phyloP scores from a whole-genome alignment of 306 rosid species.

The Myrica gale region DNA sequence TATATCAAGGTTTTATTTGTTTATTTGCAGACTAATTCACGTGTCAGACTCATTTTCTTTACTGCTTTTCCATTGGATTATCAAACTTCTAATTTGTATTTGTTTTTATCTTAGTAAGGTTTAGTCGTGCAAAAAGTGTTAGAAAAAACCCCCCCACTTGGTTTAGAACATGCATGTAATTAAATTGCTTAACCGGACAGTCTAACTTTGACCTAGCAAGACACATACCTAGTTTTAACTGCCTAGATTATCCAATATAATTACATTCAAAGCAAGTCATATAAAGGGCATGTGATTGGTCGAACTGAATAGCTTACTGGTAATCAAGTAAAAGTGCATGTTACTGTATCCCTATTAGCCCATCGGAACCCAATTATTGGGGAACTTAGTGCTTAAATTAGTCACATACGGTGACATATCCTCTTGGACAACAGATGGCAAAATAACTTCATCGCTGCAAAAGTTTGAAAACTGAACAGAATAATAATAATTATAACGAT shows the following conservation, averaged over 20 bases:
- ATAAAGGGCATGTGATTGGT: constrained; percentile 40
- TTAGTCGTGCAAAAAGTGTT: background rate
- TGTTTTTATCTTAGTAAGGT: background rate
- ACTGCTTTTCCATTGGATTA: background rate
- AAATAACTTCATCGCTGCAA: too few species aligned
- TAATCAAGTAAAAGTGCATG: constrained; percentile 54
- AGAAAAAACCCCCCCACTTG: background rate
- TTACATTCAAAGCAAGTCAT: constrained; percentile 31
- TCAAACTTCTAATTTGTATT: background rate
- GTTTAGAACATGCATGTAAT: too few species aligned
- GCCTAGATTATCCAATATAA: constrained; percentile 6
- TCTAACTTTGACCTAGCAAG: constrained; percentile 12
- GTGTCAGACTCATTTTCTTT: background rate
- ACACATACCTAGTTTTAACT: constrained; percentile 28
- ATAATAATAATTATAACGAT: background rate
- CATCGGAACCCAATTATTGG: constrained; percentile 29
- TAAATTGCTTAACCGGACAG: background rate
- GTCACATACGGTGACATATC: constrained; percentile 10
- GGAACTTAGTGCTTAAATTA: constrained; percentile 38
- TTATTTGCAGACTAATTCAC: too few species aligned
- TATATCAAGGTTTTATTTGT: too few species aligned
- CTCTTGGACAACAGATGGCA: too few species aligned
- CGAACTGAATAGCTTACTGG: constrained; percentile 22
- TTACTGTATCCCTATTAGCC: constrained; percentile 41
- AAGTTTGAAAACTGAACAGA: background rate